These are phyloP conservation scores for Marasmius tenuissimus DNA, from an alignment of 1,284 basidiomycete species.

Conservation along the genomic window DNA sequence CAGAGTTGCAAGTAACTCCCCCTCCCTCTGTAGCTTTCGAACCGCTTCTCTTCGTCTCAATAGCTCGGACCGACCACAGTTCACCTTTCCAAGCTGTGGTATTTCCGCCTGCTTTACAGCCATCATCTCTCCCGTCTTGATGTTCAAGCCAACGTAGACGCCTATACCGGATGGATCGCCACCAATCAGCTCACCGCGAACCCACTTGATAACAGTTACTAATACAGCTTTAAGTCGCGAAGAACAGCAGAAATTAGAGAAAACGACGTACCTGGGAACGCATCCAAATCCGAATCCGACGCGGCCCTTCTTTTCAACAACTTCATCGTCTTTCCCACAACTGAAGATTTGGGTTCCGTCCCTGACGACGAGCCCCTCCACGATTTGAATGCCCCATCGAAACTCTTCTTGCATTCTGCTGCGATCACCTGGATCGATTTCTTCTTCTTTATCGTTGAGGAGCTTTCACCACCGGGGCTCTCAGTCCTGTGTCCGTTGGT, in stretches of 20 bases:
- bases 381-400: background rate
- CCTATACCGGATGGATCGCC: conserved; percentile 79
- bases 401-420: background rate
- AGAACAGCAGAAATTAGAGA: background rate
- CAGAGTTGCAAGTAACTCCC: conserved; percentile 92
- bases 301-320: background rate
- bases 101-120: conserved; percentile 90
- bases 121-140: conserved; percentile 86
- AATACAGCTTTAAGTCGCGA: background rate
- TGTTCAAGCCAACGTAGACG: conserved; percentile 84
- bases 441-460: background rate
- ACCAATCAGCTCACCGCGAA: conserved; percentile 84
- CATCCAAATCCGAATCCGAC: background rate
- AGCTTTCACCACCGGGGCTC: background rate
- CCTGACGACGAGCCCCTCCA: background rate
- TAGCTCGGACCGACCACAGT: conserved; percentile 63
- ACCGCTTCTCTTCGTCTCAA: conserved; percentile 81
- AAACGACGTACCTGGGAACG: background rate
- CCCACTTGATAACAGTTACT: conserved; percentile 67
- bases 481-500: background rate
- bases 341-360: background rate
- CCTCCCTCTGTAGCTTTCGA: conserved; percentile 91
- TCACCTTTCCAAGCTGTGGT: conserved; percentile 56
- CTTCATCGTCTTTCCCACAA: background rate
- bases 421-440: background rate